Conservation (phyloP, 257 asterid genomes). For the Rubia yunnanensis region DNA sequence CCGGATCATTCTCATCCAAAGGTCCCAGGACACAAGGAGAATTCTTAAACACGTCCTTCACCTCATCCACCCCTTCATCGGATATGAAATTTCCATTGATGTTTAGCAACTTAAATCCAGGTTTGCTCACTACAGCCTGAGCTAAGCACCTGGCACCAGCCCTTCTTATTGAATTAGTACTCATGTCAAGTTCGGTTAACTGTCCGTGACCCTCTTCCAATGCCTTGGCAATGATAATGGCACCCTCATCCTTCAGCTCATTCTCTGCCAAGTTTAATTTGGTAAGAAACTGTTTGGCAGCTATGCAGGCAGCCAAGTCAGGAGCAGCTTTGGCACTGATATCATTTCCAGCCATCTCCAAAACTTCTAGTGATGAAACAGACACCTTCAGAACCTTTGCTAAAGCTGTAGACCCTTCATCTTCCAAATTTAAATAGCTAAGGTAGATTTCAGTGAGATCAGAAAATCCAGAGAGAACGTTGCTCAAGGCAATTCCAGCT, state of each 20-base stretch:
- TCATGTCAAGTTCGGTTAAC: conserved; percentile 72
- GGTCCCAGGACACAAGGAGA: conserved; percentile 55
- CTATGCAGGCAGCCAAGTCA: conserved; percentile 61
- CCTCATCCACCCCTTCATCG: conserved; percentile 92
- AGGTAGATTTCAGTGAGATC: conserved; percentile 56
- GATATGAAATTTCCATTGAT: conserved; percentile 85
- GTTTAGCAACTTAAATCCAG: conserved; percentile 49
- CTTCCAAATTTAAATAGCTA: conserved; percentile 84
- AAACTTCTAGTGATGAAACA: conserved; percentile 58
- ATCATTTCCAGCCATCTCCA: conserved; percentile 95
- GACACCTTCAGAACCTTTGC: conserved; percentile 59
- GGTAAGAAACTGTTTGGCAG: conserved; percentile 59
- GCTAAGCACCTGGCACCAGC: conserved; percentile 91
- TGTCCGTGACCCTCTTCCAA: conserved; percentile 76
- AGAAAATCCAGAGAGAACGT: conserved; percentile 39
- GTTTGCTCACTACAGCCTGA: conserved; percentile 61
- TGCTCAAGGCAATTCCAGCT: conserved; percentile 64
- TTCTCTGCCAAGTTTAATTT: conserved; percentile 67
- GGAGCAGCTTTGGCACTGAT: conserved; percentile 74
- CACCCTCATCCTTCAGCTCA: conserved; percentile 89
- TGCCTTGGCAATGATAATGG: conserved; percentile 73
- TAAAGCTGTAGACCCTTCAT: conserved; percentile 68
- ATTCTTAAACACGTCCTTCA: conserved; percentile 59
- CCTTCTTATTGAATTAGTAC: conserved; percentile 60
- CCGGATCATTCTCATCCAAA: conserved; percentile 91